Conservation (phyloP, 768 basidiomycete species). For the Crepidotus variabilis region DNA sequence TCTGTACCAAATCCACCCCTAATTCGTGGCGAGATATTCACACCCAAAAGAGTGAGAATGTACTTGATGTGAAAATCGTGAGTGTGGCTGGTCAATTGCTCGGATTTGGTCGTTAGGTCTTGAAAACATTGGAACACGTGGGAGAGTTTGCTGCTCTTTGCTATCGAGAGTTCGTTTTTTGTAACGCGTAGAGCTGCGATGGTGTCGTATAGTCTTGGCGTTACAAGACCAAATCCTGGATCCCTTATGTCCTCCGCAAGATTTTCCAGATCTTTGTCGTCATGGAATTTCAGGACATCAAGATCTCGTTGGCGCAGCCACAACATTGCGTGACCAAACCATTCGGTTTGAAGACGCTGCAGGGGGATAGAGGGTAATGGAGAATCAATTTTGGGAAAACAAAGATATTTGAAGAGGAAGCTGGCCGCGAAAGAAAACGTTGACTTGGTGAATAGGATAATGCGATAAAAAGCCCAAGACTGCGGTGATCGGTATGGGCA, state of each 20-base stretch:
- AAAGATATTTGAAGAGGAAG: no score
- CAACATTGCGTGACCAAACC: background rate
- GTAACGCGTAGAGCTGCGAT: background rate
- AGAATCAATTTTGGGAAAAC: no score
- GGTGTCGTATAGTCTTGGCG: background rate
- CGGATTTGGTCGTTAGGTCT: background rate
- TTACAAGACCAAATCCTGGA: background rate
- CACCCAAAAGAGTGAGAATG: no score
- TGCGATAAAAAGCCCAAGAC: conserved; percentile 5
- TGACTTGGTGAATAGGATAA: background rate
- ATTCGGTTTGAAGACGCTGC: no score
- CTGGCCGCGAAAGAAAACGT: background rate
- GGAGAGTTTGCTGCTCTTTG: background rate
- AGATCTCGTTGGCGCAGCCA: background rate
- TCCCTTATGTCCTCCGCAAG: background rate
- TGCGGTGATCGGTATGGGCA: conserved; percentile 15
- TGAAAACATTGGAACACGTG: background rate
- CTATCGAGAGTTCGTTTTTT: background rate
- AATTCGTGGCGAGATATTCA: no score
- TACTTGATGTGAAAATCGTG: no score
- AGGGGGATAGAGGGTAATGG: no score
- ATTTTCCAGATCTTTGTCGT: background rate
- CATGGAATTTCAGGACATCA: background rate
- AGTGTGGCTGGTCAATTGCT: no score
- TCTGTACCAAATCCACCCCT: no score